These are phyloP conservation scores for Hygrophorus russula DNA, from an alignment of 768 basidiomycete genomes.

Conservation along the genomic window DNA sequence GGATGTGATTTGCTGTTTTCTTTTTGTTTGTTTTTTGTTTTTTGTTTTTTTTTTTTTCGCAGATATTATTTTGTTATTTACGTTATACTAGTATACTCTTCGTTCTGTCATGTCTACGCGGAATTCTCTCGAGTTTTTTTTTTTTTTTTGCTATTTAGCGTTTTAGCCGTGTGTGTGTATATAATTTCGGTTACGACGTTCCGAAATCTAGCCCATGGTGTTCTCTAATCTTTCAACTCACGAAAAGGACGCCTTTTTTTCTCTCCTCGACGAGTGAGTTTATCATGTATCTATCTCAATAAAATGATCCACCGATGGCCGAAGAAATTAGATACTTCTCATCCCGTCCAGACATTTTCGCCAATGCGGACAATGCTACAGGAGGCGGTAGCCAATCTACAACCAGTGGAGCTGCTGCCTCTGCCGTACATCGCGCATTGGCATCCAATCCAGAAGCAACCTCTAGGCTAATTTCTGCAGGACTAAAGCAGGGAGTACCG, in stretches of 20 bases:
- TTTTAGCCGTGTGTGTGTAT: neutral
- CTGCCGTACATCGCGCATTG: slow-evolving; percentile 35
- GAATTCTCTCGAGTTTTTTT: slow-evolving; percentile 7
- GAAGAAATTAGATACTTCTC: slow-evolving; percentile 62
- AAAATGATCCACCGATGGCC: neutral
- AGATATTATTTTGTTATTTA: slow-evolving; percentile 12
- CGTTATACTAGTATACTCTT: slow-evolving; percentile 11
- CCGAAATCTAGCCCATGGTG: slow-evolving; percentile 29
- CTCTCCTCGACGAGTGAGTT: slow-evolving; percentile 66
- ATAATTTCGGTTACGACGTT: neutral
- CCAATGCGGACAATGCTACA: slow-evolving; percentile 13
- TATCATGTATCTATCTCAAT: slow-evolving; percentile 4
- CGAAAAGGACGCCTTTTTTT: slow-evolving; percentile 78
- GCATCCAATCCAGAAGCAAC: slow-evolving; percentile 30
- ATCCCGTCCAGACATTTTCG: slow-evolving; percentile 56
- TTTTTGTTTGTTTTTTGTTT: slow-evolving; percentile 14
- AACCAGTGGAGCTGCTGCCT: slow-evolving; percentile 21
- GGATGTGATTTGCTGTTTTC: slow-evolving; percentile 15
- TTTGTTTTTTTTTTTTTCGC: slow-evolving; percentile 13
- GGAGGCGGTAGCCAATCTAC: slow-evolving; percentile 14
- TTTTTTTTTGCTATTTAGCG: neutral
- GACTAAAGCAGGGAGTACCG: slow-evolving; percentile 24
- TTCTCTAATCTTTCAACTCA: slow-evolving; percentile 53
- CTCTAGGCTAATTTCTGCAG: slow-evolving; percentile 28
- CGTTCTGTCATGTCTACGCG: slow-evolving; percentile 5